A percentile compares a stretch with the other conserved stretches of the same genome.
phyloP scores from a whole-genome alignment of 1,284 basidiomycete genomes.

The Peniophora sp. region DNA sequence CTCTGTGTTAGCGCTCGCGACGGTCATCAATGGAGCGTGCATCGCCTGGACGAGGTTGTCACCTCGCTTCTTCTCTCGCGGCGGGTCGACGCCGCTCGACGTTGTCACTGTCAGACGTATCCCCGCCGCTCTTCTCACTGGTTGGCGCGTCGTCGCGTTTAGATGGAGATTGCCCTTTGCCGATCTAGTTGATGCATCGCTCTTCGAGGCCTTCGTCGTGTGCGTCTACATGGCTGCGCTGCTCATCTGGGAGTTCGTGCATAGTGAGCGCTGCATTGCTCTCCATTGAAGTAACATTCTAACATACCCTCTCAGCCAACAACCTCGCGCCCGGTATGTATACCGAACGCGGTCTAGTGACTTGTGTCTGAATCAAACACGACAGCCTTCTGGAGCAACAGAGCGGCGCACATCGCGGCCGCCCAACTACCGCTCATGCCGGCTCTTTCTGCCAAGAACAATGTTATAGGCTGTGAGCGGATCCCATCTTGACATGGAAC shows the following conservation, averaged over 20 bases:
- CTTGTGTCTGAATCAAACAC: too few species aligned
- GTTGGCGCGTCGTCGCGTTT: conserved; percentile 18
- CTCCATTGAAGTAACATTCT: neutral
- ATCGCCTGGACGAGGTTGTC: conserved; percentile 13
- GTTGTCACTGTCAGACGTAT: conserved; percentile 11
- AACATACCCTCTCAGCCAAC: conserved; percentile 13
- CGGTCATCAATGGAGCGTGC: conserved; percentile 13
- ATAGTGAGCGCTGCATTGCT: conserved; percentile 14
- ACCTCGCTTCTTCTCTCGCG: neutral
- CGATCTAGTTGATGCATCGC: neutral
- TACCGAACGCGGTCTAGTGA: too few species aligned
- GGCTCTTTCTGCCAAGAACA: conserved; percentile 32
- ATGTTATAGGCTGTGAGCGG: conserved; percentile 26
- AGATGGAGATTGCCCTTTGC: conserved; percentile 18
- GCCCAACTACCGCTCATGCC: conserved; percentile 32
- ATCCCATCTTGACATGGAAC: neutral
- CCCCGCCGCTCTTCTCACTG: conserved; percentile 16
- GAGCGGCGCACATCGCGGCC: conserved; percentile 25
- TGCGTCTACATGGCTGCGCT: conserved; percentile 17
- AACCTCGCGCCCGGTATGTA: conserved; percentile 11
- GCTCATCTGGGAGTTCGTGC: conserved; percentile 19
- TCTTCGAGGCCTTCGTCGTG: conserved; percentile 16
- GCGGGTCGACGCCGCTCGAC: conserved; percentile 5
- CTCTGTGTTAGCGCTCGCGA: conserved; percentile 14
- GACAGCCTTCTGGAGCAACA: conserved; percentile 17